phyloP scores from a whole-genome alignment of 164 flowering plant genomes.

The Aristolochia californica region DNA sequence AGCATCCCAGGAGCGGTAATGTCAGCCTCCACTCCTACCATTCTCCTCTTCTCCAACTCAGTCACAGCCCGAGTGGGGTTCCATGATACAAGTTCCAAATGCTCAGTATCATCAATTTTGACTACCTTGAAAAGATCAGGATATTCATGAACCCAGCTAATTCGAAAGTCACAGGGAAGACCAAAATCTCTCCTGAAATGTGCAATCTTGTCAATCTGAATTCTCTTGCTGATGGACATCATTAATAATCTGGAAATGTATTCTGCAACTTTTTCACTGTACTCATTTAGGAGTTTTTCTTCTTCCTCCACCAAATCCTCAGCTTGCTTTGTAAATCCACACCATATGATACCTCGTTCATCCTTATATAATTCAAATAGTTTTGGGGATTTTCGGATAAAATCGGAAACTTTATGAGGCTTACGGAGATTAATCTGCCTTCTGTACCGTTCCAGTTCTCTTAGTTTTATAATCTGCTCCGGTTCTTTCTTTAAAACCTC shows the following conservation, averaged over 20 bases:
- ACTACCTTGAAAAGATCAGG: slow-evolving; percentile 61
- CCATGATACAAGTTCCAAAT: slow-evolving; percentile 75
- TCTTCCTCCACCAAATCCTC: slow-evolving; percentile 70
- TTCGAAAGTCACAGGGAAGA: slow-evolving; percentile 66
- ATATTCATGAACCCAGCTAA: slow-evolving; percentile 45
- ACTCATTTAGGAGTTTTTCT: slow-evolving; percentile 31
- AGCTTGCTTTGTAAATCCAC: slow-evolving; percentile 68
- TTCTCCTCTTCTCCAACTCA: slow-evolving; percentile 65
- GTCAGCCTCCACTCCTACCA: slow-evolving; percentile 17
- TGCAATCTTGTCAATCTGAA: slow-evolving; percentile 60
- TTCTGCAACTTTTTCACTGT: slow-evolving; percentile 56
- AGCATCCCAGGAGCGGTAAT: slow-evolving; percentile 54
- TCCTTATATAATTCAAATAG: slow-evolving; percentile 79
- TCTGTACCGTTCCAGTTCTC: slow-evolving; percentile 46
- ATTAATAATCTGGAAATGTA: slow-evolving; percentile 66
- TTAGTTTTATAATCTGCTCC: slow-evolving; percentile 50
- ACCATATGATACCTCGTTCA: slow-evolving; percentile 54
- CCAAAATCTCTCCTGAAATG: slow-evolving; percentile 88
- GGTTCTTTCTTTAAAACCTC: slow-evolving; percentile 59
- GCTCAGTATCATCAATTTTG: slow-evolving; percentile 39
- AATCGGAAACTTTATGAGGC: slow-evolving; percentile 63
- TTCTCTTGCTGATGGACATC: slow-evolving; percentile 71
- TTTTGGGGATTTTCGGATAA: slow-evolving; percentile 65
- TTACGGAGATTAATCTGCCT: slow-evolving; percentile 60
- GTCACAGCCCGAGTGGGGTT: slow-evolving; percentile 84